Percentiles rank a stretch among this genome's conserved stretches.
These are phyloP conservation scores for Daedaleopsis nitida DNA, from an alignment of 768 basidiomycete genomes.

Conservation along the genomic window DNA sequence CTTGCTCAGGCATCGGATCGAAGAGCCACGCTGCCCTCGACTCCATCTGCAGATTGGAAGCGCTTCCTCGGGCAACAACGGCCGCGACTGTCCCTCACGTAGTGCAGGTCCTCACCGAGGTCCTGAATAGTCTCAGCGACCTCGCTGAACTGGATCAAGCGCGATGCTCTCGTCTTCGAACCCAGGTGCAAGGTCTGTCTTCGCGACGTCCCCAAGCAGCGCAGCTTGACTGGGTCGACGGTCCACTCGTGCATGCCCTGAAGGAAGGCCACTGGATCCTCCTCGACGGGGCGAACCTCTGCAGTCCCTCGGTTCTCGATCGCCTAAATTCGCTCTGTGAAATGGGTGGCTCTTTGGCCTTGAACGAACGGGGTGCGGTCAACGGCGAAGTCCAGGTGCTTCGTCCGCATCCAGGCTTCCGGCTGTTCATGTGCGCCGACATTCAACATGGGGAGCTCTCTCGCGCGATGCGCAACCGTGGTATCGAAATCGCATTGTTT, in stretches of 20 bases:
- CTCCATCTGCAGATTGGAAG: neutral
- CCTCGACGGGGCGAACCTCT: conserved; percentile 91
- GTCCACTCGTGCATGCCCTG: conserved; percentile 85
- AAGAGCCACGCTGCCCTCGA: neutral
- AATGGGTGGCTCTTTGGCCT: conserved; percentile 72
- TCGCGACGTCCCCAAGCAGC: conserved; percentile 39
- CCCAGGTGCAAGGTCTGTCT: conserved; percentile 27
- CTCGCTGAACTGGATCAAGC: conserved; percentile 10
- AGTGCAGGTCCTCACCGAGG: neutral
- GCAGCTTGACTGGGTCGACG: conserved; percentile 94
- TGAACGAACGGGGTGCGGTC: conserved; percentile 88
- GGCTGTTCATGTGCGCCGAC: conserved; percentile 93
- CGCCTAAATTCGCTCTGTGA: conserved; percentile 97
- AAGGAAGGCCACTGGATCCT: conserved; percentile 87
- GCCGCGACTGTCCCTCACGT: neutral
- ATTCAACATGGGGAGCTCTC: conserved; percentile 92
- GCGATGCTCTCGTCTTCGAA: conserved; percentile 19
- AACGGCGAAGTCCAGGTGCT: conserved; percentile 74
- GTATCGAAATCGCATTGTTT: conserved; percentile 76
- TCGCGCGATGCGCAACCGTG: conserved; percentile 97
- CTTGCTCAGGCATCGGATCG: conserved; percentile 12
- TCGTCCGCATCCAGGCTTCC: conserved; percentile 84
- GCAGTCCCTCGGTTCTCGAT: conserved; percentile 94
- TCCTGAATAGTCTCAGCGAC: conserved; percentile 33
- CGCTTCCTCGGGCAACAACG: conserved; percentile 11